phyloP scores from a whole-genome alignment of 306 rosid genomes.

The Rosa chinensis region DNA sequence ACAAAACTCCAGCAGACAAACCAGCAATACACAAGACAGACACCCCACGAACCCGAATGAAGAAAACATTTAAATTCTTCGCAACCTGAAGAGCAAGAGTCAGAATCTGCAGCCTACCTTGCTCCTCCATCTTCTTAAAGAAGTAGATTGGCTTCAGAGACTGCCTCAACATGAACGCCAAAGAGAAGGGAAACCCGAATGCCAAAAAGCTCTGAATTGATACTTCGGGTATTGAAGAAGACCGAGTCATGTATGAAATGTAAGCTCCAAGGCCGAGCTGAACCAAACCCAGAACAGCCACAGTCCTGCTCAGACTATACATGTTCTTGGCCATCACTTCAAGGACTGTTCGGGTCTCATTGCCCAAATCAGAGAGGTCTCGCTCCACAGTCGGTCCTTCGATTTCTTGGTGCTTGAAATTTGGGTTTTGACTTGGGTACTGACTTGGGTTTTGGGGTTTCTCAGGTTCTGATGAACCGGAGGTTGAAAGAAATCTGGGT shows the following conservation, averaged over 20 bases:
- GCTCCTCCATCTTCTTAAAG: constrained; percentile 67
- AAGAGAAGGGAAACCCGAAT: constrained; percentile 63
- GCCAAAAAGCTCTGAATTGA: constrained; percentile 65
- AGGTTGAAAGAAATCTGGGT: constrained; percentile 48
- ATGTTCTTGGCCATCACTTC: constrained; percentile 61
- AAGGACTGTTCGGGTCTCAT: constrained; percentile 59
- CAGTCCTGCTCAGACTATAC: constrained; percentile 50
- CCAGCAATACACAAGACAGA: constrained; percentile 49
- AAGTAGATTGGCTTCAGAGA: constrained; percentile 58
- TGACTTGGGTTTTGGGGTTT: constrained; percentile 38
- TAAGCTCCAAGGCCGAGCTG: constrained; percentile 82
- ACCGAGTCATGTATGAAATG: constrained; percentile 45
- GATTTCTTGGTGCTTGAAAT: constrained; percentile 89
- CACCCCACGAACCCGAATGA: constrained; percentile 53
- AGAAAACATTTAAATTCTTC: constrained; percentile 60
- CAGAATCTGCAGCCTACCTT: constrained; percentile 64
- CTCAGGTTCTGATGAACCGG: constrained; percentile 39
- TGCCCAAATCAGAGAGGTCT: constrained; percentile 59
- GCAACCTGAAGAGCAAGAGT: constrained; percentile 62
- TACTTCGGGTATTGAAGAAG: constrained; percentile 44
- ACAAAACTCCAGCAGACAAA: constrained; percentile 43
- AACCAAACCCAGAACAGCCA: constrained; percentile 53
- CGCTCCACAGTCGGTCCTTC: constrained; percentile 96
- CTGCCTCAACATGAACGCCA: constrained; percentile 75
- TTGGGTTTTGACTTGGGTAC: constrained; percentile 58